Evolutionary conservation across 371 early-diverging fungal genomes (phyloP), one percentile per base, ranked within the genome.

Genomic region (Mortierella sp.): DNA sequence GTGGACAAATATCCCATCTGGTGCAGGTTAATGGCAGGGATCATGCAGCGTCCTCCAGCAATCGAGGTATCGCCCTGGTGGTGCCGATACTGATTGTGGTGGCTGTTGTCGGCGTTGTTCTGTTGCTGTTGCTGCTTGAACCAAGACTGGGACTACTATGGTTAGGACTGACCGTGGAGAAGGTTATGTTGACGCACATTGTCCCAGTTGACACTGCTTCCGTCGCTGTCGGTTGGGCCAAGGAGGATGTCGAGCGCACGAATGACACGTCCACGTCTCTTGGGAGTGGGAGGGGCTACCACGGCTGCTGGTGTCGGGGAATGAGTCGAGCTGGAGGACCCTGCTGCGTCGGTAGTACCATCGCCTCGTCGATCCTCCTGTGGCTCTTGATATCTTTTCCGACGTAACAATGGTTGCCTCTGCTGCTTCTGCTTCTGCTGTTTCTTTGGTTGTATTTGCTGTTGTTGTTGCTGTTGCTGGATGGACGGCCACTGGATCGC

Each of bases 191-290:
- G 58, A 29, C 34, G 58, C 34, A 22, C 58, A 7, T 34, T 29
- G 16, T 58, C 34, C 34, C 34, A 34, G 22, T 34, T 31, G 19
- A 58, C 19, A 9, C 58, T 58, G 22, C 58, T 58, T 5, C 58
- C 58, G 34, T 58, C 37, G 16, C 34, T 34, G 58, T 58, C 58
- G 2, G 58, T 58, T 7, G 58, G 58, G 2, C 58, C 58, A 19
- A 58, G 58, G 29, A 58, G 58, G 58, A 58, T 58, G 22, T 58
- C 58, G 22, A 58, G 29, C 34, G 34, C 58, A 29, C 58, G 58
- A 19, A 58, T 58, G 34, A 58, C 58, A 58, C 58, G 58, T 2
- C 58, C 58, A 22, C 58, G 58, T 58, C 58, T 58, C 7, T 14
- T 58, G 4, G 58, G 58, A 7, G 16, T 19, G 34, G 16, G 34